Evolutionary conservation across 2,329 filamentous ascomycete species (phyloP).

Genomic region (Teratosphaeria zuluensis): DNA sequence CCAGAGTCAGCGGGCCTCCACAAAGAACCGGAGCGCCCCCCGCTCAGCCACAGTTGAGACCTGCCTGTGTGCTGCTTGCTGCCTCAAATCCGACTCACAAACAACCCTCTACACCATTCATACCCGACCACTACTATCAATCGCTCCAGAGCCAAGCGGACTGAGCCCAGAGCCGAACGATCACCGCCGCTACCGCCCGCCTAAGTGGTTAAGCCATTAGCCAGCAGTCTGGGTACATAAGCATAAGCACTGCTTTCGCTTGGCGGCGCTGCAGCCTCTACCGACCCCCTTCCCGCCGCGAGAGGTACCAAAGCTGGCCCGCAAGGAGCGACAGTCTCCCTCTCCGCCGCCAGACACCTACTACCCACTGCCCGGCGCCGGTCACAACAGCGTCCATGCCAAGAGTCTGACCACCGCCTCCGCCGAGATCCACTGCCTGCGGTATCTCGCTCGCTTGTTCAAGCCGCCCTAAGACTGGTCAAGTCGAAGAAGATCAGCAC

Average conservation of each 20-base stretch:
- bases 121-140: not conserved
- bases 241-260: not conserved
- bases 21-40: not conserved
- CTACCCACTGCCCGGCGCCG: conserved; percentile 11
- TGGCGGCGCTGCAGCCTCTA: not conserved
- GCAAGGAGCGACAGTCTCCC: conserved; percentile 9
- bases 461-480: conserved; percentile 32
- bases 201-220: not conserved
- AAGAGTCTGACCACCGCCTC: conserved; percentile 20
- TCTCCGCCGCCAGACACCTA: conserved; percentile 10
- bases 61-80: not conserved
- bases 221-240: not conserved
- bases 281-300: not conserved
- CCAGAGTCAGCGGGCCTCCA: not conserved
- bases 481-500: not conserved
- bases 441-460: conserved; percentile 36
- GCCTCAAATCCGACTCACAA: not conserved
- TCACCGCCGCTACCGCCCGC: not conserved
- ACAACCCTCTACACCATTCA: not conserved
- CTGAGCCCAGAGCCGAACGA: not conserved
- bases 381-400: conserved; percentile 21
- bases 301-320: conserved; percentile 12
- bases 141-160: not conserved
- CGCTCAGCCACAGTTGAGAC: not conserved
- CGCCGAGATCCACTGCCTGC: conserved; percentile 35